Base-by-base conservation (phyloP, 176 grass and related monocot genomes). In the Thalia dealbata region DNA sequence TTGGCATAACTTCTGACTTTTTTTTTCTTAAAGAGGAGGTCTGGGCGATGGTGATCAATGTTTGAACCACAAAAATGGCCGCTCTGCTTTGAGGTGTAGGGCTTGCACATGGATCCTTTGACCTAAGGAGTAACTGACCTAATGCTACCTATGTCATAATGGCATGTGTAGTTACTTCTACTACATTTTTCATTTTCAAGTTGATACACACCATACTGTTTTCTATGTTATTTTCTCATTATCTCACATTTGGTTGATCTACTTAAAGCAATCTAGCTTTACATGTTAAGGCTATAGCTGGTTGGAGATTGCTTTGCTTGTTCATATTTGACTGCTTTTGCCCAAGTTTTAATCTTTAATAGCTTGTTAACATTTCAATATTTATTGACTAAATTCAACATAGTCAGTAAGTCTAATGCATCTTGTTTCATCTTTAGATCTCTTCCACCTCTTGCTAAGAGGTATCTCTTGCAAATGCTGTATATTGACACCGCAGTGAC, bases 381-480 rank as follows among this genome's bases (percentile, higher is more conserved):
- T 28, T 64, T 30, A 30, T 30, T 52, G 13, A 51, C 12, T 71
- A 19, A 29, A 15, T 16, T 14, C 22, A 12, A 74, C 2, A 0
- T 69, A 55, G 43, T 64, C 51, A 25, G 43, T 64, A 42, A 25
- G 74, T 67, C 26, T 21, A 63, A 23, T 32, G 16, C 25, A 14
- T 73, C 26, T 11, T 7, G 16, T 25, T 23, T 46, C n/a, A 27
- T 63, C 29, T 28, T 15, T 76, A 96, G 89, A 82, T 92, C 89
- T 10, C 78, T 96, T 64, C 89, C 89, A 1, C 89, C 92, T 21
- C 61, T 96, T 52, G 89, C 89, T 14, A 97, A 97, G 85, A 92
- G 92, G 76, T 92, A 92, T 60, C 78, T 77, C 7, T 58, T 97
- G 81, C 89, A 92, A 82, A 92, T 97, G 85, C 26, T 97, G 22